phyloP scores from a whole-genome alignment of 192 early-diverging fungal genomes.

The Dissophora ornata region DNA sequence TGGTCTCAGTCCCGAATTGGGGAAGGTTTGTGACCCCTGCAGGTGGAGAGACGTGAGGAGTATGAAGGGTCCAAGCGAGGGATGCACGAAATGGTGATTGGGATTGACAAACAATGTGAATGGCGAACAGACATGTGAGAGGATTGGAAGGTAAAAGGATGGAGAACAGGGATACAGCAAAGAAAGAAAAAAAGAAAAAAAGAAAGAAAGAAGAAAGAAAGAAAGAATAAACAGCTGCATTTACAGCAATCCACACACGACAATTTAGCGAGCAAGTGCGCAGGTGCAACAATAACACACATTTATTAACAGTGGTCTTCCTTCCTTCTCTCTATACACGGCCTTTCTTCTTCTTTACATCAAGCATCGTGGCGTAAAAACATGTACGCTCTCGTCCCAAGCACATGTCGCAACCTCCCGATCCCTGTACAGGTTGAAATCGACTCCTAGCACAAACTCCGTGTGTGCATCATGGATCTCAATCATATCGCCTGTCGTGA shows the following conservation, averaged over 20 bases:
- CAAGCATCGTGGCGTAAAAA: constrained; percentile 60
- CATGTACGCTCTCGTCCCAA: constrained; percentile 93
- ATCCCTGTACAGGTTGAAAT: constrained; percentile 90
- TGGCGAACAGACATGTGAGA: neutral
- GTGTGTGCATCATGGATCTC: constrained; percentile 87
- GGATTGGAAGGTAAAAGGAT: no score
- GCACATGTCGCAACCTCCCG: constrained; percentile 92
- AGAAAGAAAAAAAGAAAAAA: neutral
- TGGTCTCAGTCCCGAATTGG: no score
- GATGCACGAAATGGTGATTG: no score
- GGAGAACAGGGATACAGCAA: neutral
- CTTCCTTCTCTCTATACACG: no score
- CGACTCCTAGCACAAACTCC: constrained; percentile 97
- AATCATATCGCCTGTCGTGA: constrained; percentile 61
- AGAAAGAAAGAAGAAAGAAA: neutral
- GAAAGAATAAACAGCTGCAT: no score
- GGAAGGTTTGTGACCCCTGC: no score
- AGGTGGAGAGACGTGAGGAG: neutral
- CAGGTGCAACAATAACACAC: no score
- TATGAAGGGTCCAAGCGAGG: neutral
- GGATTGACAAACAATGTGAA: neutral
- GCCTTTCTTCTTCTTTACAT: no score
- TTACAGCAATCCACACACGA: no score
- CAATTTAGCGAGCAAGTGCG: no score
- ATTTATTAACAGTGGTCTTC: no score